These are phyloP conservation scores for Psilocybe subaeruginosa DNA, from an alignment of 768 basidiomycete species.

Conservation along the genomic window DNA sequence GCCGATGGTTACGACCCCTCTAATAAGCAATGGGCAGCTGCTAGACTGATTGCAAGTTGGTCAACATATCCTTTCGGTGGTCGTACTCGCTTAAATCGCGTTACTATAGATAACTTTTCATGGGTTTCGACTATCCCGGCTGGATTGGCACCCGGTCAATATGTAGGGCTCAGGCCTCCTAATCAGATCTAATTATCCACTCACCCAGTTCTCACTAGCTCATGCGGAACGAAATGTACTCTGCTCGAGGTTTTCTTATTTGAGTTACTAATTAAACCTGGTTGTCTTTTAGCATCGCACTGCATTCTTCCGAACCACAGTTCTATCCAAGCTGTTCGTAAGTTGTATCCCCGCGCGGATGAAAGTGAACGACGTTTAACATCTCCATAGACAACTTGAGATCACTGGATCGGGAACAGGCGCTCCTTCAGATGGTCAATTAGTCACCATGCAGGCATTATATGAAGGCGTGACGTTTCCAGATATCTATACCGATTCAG, in stretches of 20 bases:
- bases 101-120: slow-evolving; percentile 33
- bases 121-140: slow-evolving; percentile 49
- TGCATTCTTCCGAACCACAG: slow-evolving; percentile 47
- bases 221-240: slow-evolving; percentile 52
- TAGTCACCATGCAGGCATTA: slow-evolving; percentile 37
- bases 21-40: slow-evolving; percentile 43
- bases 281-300: slow-evolving; percentile 37
- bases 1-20: slow-evolving; percentile 43
- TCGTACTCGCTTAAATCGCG: background rate
- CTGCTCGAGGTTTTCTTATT: slow-evolving; percentile 1
- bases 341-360: slow-evolving; percentile 24
- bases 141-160: slow-evolving; percentile 47
- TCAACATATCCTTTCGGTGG: slow-evolving; percentile 1
- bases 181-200: background rate
- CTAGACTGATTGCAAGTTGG: slow-evolving; percentile 43
- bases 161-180: slow-evolving; percentile 37
- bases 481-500: slow-evolving; percentile 36
- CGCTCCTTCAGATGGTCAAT: slow-evolving; percentile 33
- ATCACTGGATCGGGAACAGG: slow-evolving; percentile 40
- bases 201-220: slow-evolving; percentile 31
- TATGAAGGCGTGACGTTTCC: slow-evolving; percentile 37
- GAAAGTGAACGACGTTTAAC: slow-evolving; percentile 8
- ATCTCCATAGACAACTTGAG: slow-evolving; percentile 32
- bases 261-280: slow-evolving; percentile 4
- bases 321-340: slow-evolving; percentile 54